phyloP scores from a whole-genome alignment of 2,329 filamentous ascomycete species.

The Fusarium sp. region DNA sequence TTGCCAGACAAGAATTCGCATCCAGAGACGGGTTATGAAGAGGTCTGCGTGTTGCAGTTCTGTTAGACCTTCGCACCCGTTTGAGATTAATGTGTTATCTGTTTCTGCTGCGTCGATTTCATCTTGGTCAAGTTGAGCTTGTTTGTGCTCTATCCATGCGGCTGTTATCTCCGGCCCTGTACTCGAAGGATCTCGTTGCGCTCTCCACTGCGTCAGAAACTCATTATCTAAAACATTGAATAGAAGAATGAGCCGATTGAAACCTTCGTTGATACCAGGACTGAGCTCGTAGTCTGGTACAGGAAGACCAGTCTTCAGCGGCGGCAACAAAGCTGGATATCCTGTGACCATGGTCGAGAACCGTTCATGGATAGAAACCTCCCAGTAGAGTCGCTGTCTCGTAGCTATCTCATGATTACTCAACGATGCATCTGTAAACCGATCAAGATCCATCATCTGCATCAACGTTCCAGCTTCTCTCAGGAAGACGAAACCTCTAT shows the following conservation, averaged over 20 bases:
- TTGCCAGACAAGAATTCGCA: conserved; percentile 57
- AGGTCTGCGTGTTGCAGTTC: conserved; percentile 56
- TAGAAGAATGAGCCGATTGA: conserved; percentile 51
- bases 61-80: conserved; percentile 45
- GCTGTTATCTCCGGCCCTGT: conserved; percentile 46
- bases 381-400: conserved; percentile 63
- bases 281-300: conserved; percentile 49
- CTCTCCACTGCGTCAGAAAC: conserved; percentile 53
- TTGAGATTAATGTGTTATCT: conserved; percentile 39
- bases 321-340: conserved; percentile 51
- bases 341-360: conserved; percentile 64
- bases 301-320: conserved; percentile 46
- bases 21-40: conserved; percentile 55
- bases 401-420: conserved; percentile 32
- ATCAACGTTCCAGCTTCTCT: conserved; percentile 58
- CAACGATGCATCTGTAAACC: conserved; percentile 18
- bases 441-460: conserved; percentile 36
- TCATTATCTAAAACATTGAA: conserved; percentile 54
- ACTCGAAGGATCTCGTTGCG: conserved; percentile 43
- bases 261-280: conserved; percentile 51
- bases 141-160: conserved; percentile 55
- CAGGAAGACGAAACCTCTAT: conserved; percentile 61
- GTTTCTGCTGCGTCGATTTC: conserved; percentile 49
- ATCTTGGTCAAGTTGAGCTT: conserved; percentile 54
- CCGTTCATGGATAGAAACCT: conserved; percentile 67